Base-by-base conservation (phyloP, 768 basidiomycete species). In the Podaxis mareebaensis region DNA sequence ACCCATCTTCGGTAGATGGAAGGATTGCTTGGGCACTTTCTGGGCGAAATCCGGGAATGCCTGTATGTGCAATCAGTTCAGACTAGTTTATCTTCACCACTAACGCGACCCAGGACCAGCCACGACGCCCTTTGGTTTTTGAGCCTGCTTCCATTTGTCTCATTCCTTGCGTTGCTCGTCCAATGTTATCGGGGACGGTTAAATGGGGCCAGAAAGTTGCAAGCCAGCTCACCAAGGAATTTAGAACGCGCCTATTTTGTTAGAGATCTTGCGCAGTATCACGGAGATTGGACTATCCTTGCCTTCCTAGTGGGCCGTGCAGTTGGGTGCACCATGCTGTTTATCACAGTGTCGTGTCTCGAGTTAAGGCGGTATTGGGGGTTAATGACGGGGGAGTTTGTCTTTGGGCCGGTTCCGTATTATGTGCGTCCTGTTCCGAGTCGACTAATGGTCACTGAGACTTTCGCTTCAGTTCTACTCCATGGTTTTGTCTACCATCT, bases 231-330 rank as follows among this genome's bases (percentile, higher is more conserved):
- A 24, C 20, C 36, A 13, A 20, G 54, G 38, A 24, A 13, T n/a
- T 28, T 22, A 13, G 6, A 39, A 24, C 11, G 38, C 20, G 24
- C 22, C 12, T 6, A 38, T 24, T 15, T 22, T 6, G 22, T 56
- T n/a, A 46, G 4, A 13, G 28, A 36, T 20, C 83, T 84, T 66
- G 70, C 85, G 26, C 58, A 69, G n/a, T 66, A 71, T 15, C 79
- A 82, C 56, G 83, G 85, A 4, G 85, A 85, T 12, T 65, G 68
- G 4, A 71, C 72, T 13, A 80, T 85, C 28, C 85, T 84, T 70
- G 68, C 70, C 12, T 81, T 81, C 72, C 82, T 81, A 65, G 58
- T 85, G 24, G 66, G 75, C 1, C 78, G 87, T n/a, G 72, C 86
- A 4, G 56, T 82, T 2, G 78, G 78, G 33, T 79, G 80, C 57